Conservation (phyloP, 2,329 filamentous ascomycete species). For the Acrodontium crateriforme region DNA sequence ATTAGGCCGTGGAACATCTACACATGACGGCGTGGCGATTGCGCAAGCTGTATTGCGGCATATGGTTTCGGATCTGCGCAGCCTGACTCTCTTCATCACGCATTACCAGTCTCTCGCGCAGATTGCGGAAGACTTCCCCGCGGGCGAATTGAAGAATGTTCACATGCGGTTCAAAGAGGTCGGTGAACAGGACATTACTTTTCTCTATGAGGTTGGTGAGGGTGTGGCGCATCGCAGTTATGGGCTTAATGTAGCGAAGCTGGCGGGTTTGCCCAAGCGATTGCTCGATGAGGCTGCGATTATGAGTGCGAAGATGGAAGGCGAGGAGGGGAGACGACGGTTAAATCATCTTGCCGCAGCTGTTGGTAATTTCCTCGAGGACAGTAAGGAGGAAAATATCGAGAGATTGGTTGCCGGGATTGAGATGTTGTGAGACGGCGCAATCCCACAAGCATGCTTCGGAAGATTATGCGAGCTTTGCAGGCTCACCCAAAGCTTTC, state of each 20-base stretch:
- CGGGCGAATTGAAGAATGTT: conserved; percentile 62
- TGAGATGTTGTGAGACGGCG: conserved; percentile 31
- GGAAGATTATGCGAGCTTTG: too few species aligned
- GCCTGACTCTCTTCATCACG: conserved; percentile 88
- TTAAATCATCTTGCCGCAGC: conserved; percentile 30
- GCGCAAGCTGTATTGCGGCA: conserved; percentile 82
- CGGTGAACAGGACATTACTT: conserved; percentile 70
- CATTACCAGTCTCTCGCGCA: conserved; percentile 85
- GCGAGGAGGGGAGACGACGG: conserved; percentile 50
- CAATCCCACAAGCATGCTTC: too few species aligned
- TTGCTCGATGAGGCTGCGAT: conserved; percentile 67
- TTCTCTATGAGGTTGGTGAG: conserved; percentile 82
- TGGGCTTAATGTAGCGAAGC: conserved; percentile 77
- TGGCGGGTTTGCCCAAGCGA: conserved; percentile 65
- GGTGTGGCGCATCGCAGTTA: conserved; percentile 91
- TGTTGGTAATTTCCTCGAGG: conserved; percentile 7
- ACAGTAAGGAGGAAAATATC: conserved; percentile 17
- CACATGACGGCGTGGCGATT: conserved; percentile 92
- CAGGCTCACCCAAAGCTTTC: too few species aligned
- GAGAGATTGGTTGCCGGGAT: conserved; percentile 29
- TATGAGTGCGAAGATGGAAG: conserved; percentile 71
- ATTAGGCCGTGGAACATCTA: conserved; percentile 82
- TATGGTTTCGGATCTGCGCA: conserved; percentile 58
- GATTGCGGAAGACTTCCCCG: conserved; percentile 53
- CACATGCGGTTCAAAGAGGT: conserved; percentile 76